Evolutionary conservation across 2,329 filamentous ascomycete species (phyloP), one percentile per base, ranked within the genome.

Genomic region (Colletotrichum magnum): DNA sequence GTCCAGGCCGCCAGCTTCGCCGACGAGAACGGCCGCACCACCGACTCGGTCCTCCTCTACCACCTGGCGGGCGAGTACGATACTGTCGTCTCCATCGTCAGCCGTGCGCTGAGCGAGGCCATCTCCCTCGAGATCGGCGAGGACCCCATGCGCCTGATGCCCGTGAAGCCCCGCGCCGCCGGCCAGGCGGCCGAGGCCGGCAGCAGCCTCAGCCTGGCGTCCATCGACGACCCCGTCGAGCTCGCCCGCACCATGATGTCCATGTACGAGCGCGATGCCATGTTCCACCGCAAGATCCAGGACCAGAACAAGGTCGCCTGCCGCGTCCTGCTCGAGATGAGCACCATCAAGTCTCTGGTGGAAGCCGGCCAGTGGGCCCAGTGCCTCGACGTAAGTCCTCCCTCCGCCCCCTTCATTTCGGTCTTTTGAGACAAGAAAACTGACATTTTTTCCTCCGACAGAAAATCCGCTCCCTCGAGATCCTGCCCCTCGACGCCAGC

Each of bases 11-110:
- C 96, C 48, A 92, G 92, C 72, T 94, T 95, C 76, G 96, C 96
- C 5, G 95, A 99, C 74, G 95, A 98, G 79, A 97, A 95, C 75
- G 95, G 96, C 47, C 90, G 97, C 58, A 94, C 92, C 2, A 97
- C 95, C 0, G 96, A 99, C 80, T 95, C 97, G 2, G 95, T 98
- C 15, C 87, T 99, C 58, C 86, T 99, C 59, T 98, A 97, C 79
- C 95, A 99, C 79, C 86, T 99, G 51, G 95, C 96, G 0, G 94
- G 94, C 76, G 95, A 99, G 79, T 98, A 97, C 78, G 94, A 99
- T 79, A 94, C 91, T 62, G 97, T 98, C n/a, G 90, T 98, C 51
- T 85, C 89, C 28, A 95, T 98, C 73, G 89, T 98, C 76, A 97
- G 95, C 80, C 92, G 94, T 47, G 92, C 95, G 4, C 86, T 99